A percentile compares a stretch with the other conserved stretches of the same genome.
Conservation (phyloP, 208 protist species). For the Leishmania tarentolae region DNA sequence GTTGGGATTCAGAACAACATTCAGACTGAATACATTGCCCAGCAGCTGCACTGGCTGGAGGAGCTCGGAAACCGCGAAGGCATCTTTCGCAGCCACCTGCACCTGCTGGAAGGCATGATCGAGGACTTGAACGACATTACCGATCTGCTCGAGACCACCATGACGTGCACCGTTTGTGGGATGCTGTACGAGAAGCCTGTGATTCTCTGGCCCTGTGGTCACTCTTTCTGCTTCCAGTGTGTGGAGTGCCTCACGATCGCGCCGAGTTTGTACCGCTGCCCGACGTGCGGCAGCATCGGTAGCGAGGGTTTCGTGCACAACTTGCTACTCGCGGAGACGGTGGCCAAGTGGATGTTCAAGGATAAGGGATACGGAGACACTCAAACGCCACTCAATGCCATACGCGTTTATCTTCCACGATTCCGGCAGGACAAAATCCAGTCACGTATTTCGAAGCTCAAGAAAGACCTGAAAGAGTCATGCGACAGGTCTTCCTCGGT, state of each 20-base stretch:
- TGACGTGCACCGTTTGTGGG: constrained; percentile 79
- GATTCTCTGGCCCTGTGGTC: constrained; percentile 87
- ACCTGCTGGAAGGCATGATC: constrained; percentile 68
- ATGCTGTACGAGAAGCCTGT: constrained; percentile 86
- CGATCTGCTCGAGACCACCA: constrained; percentile 69
- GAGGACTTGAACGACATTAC: constrained; percentile 87
- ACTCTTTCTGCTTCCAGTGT: constrained; percentile 81
- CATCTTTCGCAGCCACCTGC: constrained; percentile 63
- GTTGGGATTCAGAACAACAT: constrained; percentile 87
- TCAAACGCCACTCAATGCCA: constrained; percentile 68
- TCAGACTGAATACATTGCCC: constrained; percentile 70
- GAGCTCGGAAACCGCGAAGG: constrained; percentile 57
- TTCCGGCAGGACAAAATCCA: constrained; percentile 64
- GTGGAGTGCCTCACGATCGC: constrained; percentile 84
- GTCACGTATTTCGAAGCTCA: constrained; percentile 43
- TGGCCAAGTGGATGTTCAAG: constrained; percentile 93
- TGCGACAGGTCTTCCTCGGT: constrained; percentile 1
- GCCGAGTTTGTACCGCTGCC: constrained; percentile 83
- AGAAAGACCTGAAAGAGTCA: constrained; percentile 42
- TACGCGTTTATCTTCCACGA: constrained; percentile 79
- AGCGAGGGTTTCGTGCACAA: constrained; percentile 90
- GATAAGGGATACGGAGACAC: constrained; percentile 80
- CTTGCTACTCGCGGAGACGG: constrained; percentile 73
- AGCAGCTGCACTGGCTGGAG: constrained; percentile 82
- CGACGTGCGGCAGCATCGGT: constrained; percentile 83